Base-by-base conservation (phyloP, 441 rosid species). In the Gossypium davidsonii region DNA sequence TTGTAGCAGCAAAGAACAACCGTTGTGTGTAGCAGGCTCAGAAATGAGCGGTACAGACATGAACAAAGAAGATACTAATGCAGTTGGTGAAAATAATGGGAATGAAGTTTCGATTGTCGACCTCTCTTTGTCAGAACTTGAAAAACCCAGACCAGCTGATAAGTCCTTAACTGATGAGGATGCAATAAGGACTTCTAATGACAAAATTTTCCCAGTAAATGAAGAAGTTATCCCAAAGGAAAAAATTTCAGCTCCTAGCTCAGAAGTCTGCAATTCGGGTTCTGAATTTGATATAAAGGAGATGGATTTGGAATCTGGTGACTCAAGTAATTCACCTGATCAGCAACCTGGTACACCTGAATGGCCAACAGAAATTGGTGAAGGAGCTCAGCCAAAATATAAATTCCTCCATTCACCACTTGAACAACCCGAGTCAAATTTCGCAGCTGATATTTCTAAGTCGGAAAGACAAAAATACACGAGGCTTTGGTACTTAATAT, bases 401-500 rank as follows among this genome's bases (percentile, higher is more conserved):
- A 70, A 68, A 67, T 51, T 53, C 56, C 60, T 59, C 74, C 79
- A 20, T 31, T 37, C 42, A 66, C 25, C 72, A 48, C 75, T 46
- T 56, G 80, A 73, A 51, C 77, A 77, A 64, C 48, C 84, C 18
- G 78, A 83, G 67, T 73, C 74, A 34, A 67, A 67, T 83, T 67
- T 73, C 63, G 69, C 75, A 37, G 17, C 75, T 31, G 81, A 81
- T 23, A 39, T 34, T 58, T 73, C 74, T 70, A 79, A 73, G 70
- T 26, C 71, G 69, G 87, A 84, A 77, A 90, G 82, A 76, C 90
- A 82, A 81, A 85, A 85, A 70, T 78, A 90, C 72, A 79, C 51
- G 67, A 79, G 83, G 79, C 82, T 95, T 63, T 95, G 99, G 99
- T 71, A 77, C 76, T 75, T 91, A 70, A 79, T 95, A 83, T 86